A percentile compares a stretch with the other conserved stretches of the same genome.
Conservation (phyloP, 805 yeast genomes). For the Candida manassasensis region DNA sequence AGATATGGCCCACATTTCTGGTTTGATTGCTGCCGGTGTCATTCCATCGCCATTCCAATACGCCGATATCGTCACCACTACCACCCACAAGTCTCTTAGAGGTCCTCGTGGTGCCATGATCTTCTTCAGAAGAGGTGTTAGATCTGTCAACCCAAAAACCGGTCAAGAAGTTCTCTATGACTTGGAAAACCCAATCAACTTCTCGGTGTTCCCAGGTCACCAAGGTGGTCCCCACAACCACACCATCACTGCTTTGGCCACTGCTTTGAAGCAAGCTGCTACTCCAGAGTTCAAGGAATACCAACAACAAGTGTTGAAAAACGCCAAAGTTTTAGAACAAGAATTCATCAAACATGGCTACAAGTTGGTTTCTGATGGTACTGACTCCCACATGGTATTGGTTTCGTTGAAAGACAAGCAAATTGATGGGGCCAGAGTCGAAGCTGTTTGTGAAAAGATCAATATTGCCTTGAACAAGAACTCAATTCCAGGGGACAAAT, state of each 20-base stretch:
- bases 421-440: constrained; percentile 96
- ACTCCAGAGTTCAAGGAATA: constrained; percentile 87
- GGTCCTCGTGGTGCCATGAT: constrained; percentile 99
- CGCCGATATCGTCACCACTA: constrained; percentile 96
- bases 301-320: constrained; percentile 81
- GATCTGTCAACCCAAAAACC: constrained; percentile 74
- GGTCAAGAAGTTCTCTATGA: constrained; percentile 91
- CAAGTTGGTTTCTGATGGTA: constrained; percentile 86
- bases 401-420: constrained; percentile 84
- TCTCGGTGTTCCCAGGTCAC: constrained; percentile 99
- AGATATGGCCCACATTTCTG: constrained; percentile 99
- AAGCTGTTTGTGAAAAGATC: constrained; percentile 87
- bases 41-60: constrained; percentile 95
- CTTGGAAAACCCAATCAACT: constrained; percentile 91
- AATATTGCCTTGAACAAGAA: constrained; percentile 96
- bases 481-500: constrained; percentile 96
- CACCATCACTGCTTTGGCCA: constrained; percentile 95
- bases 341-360: constrained; percentile 71
- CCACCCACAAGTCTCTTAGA: constrained; percentile 97
- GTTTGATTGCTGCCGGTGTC: constrained; percentile 92
- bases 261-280: constrained; percentile 91
- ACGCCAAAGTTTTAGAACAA: constrained; percentile 78
- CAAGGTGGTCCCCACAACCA: constrained; percentile 99
- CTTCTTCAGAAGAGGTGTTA: constrained; percentile 94
- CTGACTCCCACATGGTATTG: constrained; percentile 95